A percentile compares a stretch with the other conserved stretches of the same genome.
These are phyloP conservation scores for Vicia sativa DNA, from an alignment of 306 rosid species.

Conservation along the genomic window DNA sequence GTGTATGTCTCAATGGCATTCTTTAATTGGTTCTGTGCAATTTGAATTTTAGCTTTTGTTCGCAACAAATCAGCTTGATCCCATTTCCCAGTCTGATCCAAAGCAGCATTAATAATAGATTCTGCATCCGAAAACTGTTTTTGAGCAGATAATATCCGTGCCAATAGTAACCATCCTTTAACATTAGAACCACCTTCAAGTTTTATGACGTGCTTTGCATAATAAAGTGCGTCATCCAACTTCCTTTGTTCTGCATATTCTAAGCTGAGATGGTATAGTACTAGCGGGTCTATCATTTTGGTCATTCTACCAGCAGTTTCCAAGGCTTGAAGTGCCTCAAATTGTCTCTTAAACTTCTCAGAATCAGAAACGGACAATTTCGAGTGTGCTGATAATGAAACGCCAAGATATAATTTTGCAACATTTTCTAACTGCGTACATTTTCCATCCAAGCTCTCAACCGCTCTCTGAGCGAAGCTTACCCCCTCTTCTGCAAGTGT, in stretches of 20 bases:
- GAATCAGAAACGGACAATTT: slow-evolving; percentile 64
- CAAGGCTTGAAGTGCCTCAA: slow-evolving; percentile 65
- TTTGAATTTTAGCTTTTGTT: slow-evolving; percentile 85
- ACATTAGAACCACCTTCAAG: slow-evolving; percentile 72
- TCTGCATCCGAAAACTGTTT: slow-evolving; percentile 69
- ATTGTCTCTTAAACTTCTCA: slow-evolving; percentile 64
- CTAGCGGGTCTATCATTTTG: slow-evolving; percentile 55
- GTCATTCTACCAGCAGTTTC: slow-evolving; percentile 67
- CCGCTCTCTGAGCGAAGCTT: slow-evolving; percentile 53
- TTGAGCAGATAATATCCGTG: slow-evolving; percentile 77
- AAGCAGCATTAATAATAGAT: slow-evolving; percentile 71
- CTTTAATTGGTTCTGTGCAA: slow-evolving; percentile 72
- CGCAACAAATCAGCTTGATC: slow-evolving; percentile 81
- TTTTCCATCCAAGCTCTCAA: slow-evolving; percentile 54
- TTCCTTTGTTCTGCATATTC: slow-evolving; percentile 85
- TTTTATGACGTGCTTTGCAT: slow-evolving; percentile 66
- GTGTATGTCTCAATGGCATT: slow-evolving; percentile 69
- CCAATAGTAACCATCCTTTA: slow-evolving; percentile 75
- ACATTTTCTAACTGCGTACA: slow-evolving; percentile 64
- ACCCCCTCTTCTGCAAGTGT: slow-evolving; percentile 62
- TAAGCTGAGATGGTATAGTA: slow-evolving; percentile 74
- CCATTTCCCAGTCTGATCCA: slow-evolving; percentile 96
- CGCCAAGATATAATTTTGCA: slow-evolving; percentile 64
- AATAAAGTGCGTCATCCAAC: slow-evolving; percentile 64
- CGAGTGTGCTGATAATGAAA: slow-evolving; percentile 68